Evolutionary conservation across 2,329 filamentous ascomycete species (phyloP).

Genomic region (Fusarium sororula): DNA sequence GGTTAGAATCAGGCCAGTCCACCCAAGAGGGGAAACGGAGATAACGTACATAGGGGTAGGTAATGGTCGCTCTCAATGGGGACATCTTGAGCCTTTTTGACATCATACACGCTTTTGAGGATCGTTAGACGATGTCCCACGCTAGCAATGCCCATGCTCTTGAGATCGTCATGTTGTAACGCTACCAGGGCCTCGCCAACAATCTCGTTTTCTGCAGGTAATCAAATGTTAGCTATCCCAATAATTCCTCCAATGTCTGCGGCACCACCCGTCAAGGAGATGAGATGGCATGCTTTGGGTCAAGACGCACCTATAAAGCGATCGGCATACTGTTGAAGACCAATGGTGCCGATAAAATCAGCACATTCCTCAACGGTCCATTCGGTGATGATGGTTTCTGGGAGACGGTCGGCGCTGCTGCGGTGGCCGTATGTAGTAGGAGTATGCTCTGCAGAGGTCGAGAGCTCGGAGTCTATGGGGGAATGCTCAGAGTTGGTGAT

Average conservation of each 20-base stretch:
- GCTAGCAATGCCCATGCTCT: slow-evolving; percentile 92
- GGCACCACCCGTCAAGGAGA: neutral
- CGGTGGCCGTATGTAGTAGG: slow-evolving; percentile 80
- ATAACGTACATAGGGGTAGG: slow-evolving; percentile 79
- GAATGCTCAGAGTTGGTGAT: slow-evolving; percentile 75
- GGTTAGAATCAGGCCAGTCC: slow-evolving; percentile 35
- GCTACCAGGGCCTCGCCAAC: slow-evolving; percentile 90
- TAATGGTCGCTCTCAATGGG: slow-evolving; percentile 94
- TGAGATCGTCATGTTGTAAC: slow-evolving; percentile 90
- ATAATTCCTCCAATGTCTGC: neutral
- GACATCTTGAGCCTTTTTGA: slow-evolving; percentile 93
- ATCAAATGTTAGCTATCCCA: slow-evolving; percentile 30
- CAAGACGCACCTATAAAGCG: slow-evolving; percentile 77
- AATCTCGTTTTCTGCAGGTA: slow-evolving; percentile 83
- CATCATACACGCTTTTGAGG: slow-evolving; percentile 94
- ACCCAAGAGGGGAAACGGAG: slow-evolving; percentile 17
- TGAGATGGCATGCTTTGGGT: neutral
- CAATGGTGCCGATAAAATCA: slow-evolving; percentile 84
- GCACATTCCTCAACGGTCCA: slow-evolving; percentile 90
- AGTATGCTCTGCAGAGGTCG: slow-evolving; percentile 76
- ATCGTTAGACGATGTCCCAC: slow-evolving; percentile 95
- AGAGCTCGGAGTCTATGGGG: slow-evolving; percentile 76
- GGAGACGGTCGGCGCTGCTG: slow-evolving; percentile 70
- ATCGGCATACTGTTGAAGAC: slow-evolving; percentile 83
- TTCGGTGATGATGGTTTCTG: slow-evolving; percentile 79